Base-by-base conservation (phyloP, 768 basidiomycete genomes). In the Tremella mesenterica region DNA sequence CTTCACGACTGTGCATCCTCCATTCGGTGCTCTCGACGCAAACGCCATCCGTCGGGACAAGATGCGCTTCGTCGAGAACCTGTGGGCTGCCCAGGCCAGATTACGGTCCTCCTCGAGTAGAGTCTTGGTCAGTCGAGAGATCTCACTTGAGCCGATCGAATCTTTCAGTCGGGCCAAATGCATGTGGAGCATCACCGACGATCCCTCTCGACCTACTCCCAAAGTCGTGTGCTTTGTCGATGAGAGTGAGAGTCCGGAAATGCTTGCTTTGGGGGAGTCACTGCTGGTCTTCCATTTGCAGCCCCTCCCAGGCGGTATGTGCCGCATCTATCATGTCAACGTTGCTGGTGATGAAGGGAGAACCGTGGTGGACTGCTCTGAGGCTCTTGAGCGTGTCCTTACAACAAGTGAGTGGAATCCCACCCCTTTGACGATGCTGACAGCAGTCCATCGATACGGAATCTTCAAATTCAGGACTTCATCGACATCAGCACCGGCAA, bases 121-220 rank as follows among this genome's bases (percentile, higher is more conserved):
- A 25, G 59, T 61, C 57, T 78, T 85, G 4, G 80, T 85, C 16
- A 86, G 88, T 53, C 77, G 79, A 57, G 85, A 92, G 2, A 85
- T 89, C 67, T 79, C 76, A 12, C 49, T 72, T 14, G 61, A 59
- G n/a, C 45, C 64, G 1, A 58, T 60, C 9, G 64, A 64, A 21
- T 30, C 59, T 4, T 61, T 64, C 44, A 58, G 60, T 3, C 49
- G 63, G 36, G 66, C 88, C 14, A 79, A 83, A 53, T 83, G 87
- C n/a, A 93, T 85, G 71, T 92, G 83, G 75, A 91, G 92, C 64
- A 80, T 93, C 16, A 93, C 91, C 69, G 83, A 87, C 61, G 28
- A 25, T n/a, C 6, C 47, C 3, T 27, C 23, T 5, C 14, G 25
- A 13, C n/a, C 26, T 27, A 4, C 29, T 27, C 25, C 26, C 13